Conservation (phyloP, 2,329 filamentous ascomycete genomes). For the Aspergillus sp. region DNA sequence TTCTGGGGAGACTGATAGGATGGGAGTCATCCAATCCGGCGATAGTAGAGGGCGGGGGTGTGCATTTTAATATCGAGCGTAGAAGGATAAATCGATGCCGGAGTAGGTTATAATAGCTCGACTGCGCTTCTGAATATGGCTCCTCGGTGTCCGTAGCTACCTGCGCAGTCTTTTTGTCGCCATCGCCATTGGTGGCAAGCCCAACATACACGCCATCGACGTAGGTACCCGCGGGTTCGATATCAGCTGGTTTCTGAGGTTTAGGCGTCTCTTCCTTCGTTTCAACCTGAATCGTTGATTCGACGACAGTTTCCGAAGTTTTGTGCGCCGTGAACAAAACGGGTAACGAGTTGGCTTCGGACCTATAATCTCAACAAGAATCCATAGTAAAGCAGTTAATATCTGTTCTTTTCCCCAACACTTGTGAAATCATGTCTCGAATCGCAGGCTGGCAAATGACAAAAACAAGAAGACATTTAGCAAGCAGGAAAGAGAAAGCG, state of each 20-base stretch:
- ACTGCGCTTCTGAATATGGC: conserved; percentile 47
- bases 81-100: conserved; percentile 61
- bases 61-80: conserved; percentile 55
- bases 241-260: conserved; percentile 28
- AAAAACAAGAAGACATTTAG: conserved; percentile 14
- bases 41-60: conserved; percentile 51
- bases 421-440: too few species aligned
- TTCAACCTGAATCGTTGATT: neutral
- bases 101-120: conserved; percentile 65
- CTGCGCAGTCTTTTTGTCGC: conserved; percentile 26
- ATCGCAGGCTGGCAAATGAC: conserved; percentile 8
- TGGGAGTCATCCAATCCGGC: conserved; percentile 51
- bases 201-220: conserved; percentile 76
- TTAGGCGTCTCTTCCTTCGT: conserved; percentile 20
- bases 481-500: conserved; percentile 9
- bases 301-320: conserved; percentile 14
- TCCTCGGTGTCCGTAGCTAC: conserved; percentile 22
- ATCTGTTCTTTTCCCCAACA: neutral
- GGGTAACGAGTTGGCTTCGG: conserved; percentile 70
- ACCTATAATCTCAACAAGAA: conserved; percentile 45
- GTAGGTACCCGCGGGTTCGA: conserved; percentile 58
- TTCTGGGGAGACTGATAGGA: conserved; percentile 49
- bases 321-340: conserved; percentile 63
- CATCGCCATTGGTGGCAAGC: conserved; percentile 45
- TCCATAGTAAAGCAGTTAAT: conserved; percentile 2